A percentile compares a stretch with the other conserved stretches of the same genome.
phyloP scores from a whole-genome alignment of 2,329 filamentous ascomycete genomes.

The Dothiorella sarmentorum region DNA sequence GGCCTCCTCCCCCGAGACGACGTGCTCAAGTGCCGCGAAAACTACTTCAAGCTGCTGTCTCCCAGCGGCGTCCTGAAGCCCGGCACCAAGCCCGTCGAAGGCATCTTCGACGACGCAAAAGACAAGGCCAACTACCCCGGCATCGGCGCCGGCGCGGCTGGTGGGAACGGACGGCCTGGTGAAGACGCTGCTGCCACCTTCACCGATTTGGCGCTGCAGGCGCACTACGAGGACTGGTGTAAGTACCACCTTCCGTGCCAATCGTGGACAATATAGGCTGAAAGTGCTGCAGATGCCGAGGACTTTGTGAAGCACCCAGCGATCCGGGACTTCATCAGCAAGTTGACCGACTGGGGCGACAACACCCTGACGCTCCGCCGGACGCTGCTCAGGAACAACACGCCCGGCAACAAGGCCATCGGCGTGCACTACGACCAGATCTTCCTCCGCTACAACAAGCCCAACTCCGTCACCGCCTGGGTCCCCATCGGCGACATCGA shows the following conservation, averaged over 20 bases:
- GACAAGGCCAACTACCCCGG: slow-evolving; percentile 47
- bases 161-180: slow-evolving; percentile 45
- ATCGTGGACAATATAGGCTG: neutral
- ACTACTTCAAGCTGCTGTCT: slow-evolving; percentile 54
- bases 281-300: neutral
- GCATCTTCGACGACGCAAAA: slow-evolving; percentile 50
- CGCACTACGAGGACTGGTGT: slow-evolving; percentile 44
- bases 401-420: slow-evolving; percentile 46
- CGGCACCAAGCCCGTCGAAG: slow-evolving; percentile 50
- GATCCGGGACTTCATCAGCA: slow-evolving; percentile 49
- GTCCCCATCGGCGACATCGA: slow-evolving; percentile 39
- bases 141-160: slow-evolving; percentile 46
- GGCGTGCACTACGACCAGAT: slow-evolving; percentile 44
- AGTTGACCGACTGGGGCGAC: slow-evolving; percentile 54
- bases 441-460: slow-evolving; percentile 40
- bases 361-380: slow-evolving; percentile 46
- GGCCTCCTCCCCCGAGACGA: slow-evolving; percentile 52
- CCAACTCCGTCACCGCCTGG: slow-evolving; percentile 33
- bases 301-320: slow-evolving; percentile 53
- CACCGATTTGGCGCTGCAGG: slow-evolving; percentile 51
- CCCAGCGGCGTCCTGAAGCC: slow-evolving; percentile 57
- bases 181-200: slow-evolving; percentile 42
- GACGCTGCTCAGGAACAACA: slow-evolving; percentile 56
- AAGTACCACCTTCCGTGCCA: neutral
- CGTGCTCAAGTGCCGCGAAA: slow-evolving; percentile 50